phyloP scores from a whole-genome alignment of 2,329 filamentous ascomycete species.

The Pseudogymnoascus sp. region DNA sequence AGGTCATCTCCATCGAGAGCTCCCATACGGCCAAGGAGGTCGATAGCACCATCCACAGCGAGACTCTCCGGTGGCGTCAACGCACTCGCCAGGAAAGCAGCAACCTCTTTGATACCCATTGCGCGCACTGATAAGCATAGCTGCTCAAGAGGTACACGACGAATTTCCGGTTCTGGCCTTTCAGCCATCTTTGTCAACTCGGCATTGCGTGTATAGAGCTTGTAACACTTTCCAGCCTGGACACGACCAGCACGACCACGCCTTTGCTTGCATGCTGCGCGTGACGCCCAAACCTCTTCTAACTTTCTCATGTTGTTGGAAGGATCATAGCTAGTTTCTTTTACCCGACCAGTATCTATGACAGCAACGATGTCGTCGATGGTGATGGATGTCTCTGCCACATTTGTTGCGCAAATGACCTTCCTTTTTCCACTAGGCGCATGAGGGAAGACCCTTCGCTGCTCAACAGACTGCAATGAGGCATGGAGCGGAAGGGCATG shows the following conservation, averaged over 20 bases:
- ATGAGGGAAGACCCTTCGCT: slow-evolving; percentile 75
- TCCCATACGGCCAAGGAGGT: slow-evolving; percentile 75
- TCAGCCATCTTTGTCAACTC: slow-evolving; percentile 77
- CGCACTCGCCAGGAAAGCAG: slow-evolving; percentile 73
- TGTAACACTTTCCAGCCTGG: slow-evolving; percentile 85
- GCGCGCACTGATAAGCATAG: slow-evolving; percentile 90
- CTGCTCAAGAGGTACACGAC: slow-evolving; percentile 87
- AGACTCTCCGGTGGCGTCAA: slow-evolving; percentile 81
- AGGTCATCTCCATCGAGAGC: slow-evolving; percentile 80
- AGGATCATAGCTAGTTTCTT: slow-evolving; percentile 91
- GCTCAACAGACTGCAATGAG: slow-evolving; percentile 80
- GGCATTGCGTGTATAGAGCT: slow-evolving; percentile 81
- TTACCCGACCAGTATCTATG: slow-evolving; percentile 90
- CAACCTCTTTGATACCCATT: slow-evolving; percentile 83
- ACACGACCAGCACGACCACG: slow-evolving; percentile 91
- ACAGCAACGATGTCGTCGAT: slow-evolving; percentile 97
- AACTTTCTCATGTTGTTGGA: slow-evolving; percentile 90
- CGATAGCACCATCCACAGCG: slow-evolving; percentile 80
- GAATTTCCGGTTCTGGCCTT: slow-evolving; percentile 87
- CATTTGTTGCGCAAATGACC: slow-evolving; percentile 90
- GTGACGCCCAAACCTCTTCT: slow-evolving; percentile 91
- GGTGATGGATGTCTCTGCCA: slow-evolving; percentile 96
- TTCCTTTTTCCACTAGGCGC: slow-evolving; percentile 79
- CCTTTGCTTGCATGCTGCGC: slow-evolving; percentile 88
- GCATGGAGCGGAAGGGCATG: slow-evolving; percentile 87